Base-by-base conservation (phyloP, 371 early-diverging fungal genomes). In the Rhizomucor pusillus region DNA sequence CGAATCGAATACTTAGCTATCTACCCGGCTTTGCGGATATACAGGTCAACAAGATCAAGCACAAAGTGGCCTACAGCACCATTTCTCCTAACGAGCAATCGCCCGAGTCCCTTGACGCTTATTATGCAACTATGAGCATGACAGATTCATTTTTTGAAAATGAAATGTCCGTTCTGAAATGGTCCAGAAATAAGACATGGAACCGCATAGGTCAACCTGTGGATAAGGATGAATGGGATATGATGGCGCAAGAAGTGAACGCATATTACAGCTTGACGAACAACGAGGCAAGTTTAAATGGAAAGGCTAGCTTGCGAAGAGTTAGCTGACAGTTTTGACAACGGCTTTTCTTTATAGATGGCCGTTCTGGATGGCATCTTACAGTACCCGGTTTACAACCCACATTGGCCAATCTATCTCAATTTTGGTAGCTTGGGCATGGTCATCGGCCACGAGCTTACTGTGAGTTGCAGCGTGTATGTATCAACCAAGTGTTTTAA, bases 321-420 rank as follows among this genome's bases (percentile, higher is more conserved):
- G n/a, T n/a, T n/a, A n/a, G n/a, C 25, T 47, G 13, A 46, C 9
- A 51, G 19, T 34, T 29, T 35, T n/a, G 47, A 43, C 24, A 20
- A 29, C 3, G 3, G 7, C 29, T 29, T 29, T 5, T 29, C 29
- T 29, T 29, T 5, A 5, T 37, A 71, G 60, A 77, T 87, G 20
- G 80, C 79, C 4, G 70, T 87, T 19, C 85, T 82, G 10, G 83
- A 84, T 6, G 86, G 79, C 2, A 84, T 87, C 19, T 50, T 86
- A 16, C 80, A 78, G 25, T 40, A 52, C 1, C 82, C 82, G 5
- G 80, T 81, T 33, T 73, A 64, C 54, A 54, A 69, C 37, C 37
- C 56, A 0, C 64, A 69, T 10, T 54, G 59, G 19, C 83, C 83
- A 9, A 76, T 70, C 25, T 80, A 80, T 46, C 12, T 85, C 16